A percentile compares a stretch with the other conserved stretches of the same genome.
phyloP scores from a whole-genome alignment of 1,284 basidiomycete species.

The Sporisorium sorghi region DNA sequence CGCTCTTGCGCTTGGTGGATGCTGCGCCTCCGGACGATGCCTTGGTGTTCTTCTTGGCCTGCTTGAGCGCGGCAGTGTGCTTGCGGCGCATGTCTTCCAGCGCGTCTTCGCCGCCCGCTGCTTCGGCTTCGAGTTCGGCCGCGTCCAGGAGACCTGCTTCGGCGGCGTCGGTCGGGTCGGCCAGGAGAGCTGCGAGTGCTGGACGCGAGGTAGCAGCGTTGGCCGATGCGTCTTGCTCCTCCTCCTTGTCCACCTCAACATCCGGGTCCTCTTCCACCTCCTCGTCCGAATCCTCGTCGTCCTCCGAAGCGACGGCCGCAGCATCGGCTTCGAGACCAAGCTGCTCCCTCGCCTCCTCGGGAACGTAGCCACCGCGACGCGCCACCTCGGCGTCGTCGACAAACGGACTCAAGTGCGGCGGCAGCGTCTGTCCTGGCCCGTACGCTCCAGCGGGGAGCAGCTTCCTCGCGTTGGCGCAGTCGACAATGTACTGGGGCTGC shows the following conservation, averaged over 20 bases:
- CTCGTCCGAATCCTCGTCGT: slow-evolving; percentile 57
- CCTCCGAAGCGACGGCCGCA: slow-evolving; percentile 73
- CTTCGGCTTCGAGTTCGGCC: slow-evolving; percentile 93
- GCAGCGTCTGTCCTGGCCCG: slow-evolving; percentile 85
- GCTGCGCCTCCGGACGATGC: slow-evolving; percentile 28
- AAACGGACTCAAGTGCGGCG: slow-evolving; percentile 96
- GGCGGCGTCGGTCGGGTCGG: slow-evolving; percentile 74
- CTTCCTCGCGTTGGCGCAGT: slow-evolving; percentile 89
- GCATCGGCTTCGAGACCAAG: slow-evolving; percentile 74
- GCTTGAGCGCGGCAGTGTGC: slow-evolving; percentile 57
- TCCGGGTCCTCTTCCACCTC: slow-evolving; percentile 68
- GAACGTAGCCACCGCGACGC: slow-evolving; percentile 71
- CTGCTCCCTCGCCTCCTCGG: slow-evolving; percentile 67
- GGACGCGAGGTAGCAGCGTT: slow-evolving; percentile 35
- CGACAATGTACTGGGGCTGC: slow-evolving; percentile 98
- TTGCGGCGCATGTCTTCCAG: slow-evolving; percentile 79
- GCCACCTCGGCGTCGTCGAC: slow-evolving; percentile 78
- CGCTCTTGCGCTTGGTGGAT: slow-evolving; percentile 70
- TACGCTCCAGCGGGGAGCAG: slow-evolving; percentile 88
- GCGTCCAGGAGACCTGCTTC: slow-evolving; percentile 80
- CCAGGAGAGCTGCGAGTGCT: slow-evolving; percentile 71
- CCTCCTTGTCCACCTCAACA: slow-evolving; percentile 70
- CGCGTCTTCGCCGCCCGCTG: slow-evolving; percentile 81
- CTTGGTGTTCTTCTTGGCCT: slow-evolving; percentile 57
- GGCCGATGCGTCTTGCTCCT: slow-evolving; percentile 45